phyloP scores from a whole-genome alignment of 345 rosid genomes.

The Syzygium aqueum region DNA sequence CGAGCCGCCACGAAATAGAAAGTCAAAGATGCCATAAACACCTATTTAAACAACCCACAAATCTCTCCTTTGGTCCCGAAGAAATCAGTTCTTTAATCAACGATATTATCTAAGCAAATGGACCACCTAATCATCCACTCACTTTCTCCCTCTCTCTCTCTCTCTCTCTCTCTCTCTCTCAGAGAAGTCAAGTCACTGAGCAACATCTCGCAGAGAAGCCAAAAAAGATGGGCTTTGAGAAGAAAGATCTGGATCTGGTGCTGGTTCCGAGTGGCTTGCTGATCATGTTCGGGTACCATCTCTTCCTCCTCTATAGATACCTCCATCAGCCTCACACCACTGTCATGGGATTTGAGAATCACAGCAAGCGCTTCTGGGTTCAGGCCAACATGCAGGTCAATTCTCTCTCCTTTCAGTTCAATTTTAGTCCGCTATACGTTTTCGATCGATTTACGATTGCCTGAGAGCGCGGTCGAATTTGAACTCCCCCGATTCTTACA shows the following conservation, averaged over 20 bases:
- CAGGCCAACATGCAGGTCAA: slow-evolving; percentile 53
- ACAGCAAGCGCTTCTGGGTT: slow-evolving; percentile 69
- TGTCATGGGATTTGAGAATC: slow-evolving; percentile 64
- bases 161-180: background rate
- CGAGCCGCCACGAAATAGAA: background rate
- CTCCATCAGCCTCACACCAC: slow-evolving; percentile 69
- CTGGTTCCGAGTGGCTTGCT: slow-evolving; percentile 62
- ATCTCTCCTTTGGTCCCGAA: background rate
- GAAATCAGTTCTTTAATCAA: background rate
- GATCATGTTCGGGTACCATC: slow-evolving; percentile 63
- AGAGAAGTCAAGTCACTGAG: background rate
- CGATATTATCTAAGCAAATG: background rate
- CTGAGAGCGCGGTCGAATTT: background rate
- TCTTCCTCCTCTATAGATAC: slow-evolving; percentile 56
- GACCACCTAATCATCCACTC: background rate
- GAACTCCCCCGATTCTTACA: background rate
- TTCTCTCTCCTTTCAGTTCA: background rate
- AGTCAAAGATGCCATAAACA: background rate
- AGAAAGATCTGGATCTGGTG: slow-evolving; percentile 54
- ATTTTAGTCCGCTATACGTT: background rate
- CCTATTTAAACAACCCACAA: background rate
- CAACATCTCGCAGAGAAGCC: background rate
- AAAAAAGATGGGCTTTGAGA: slow-evolving; percentile 13
- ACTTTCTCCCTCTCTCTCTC: background rate
- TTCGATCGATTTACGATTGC: slow-evolving; percentile 1